These are phyloP conservation scores for Cutaneotrichosporon cyanovorans DNA, from an alignment of 1,284 basidiomycete genomes.

Conservation along the genomic window DNA sequence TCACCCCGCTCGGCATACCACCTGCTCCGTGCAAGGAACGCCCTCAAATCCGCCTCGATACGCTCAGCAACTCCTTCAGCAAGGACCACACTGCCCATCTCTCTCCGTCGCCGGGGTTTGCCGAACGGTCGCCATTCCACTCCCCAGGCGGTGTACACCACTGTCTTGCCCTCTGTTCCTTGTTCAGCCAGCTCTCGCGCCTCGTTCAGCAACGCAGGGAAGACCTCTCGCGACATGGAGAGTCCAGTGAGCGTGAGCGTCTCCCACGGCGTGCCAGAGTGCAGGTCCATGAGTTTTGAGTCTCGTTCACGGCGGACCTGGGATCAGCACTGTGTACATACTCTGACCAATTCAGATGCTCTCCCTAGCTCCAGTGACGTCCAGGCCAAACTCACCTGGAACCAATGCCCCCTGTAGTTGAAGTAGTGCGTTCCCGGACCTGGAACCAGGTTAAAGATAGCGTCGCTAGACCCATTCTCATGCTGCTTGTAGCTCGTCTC, in stretches of 20 bases:
- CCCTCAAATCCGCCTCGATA: constrained; percentile 69
- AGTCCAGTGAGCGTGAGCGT: constrained; percentile 92
- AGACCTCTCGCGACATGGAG: constrained; percentile 71
- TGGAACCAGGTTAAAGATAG: constrained; percentile 85
- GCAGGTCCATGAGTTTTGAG: constrained; percentile 79
- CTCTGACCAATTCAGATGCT: background rate
- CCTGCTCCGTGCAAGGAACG: constrained; percentile 72
- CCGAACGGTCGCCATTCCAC: constrained; percentile 96
- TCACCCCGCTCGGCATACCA: constrained; percentile 96
- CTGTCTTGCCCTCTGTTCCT: constrained; percentile 85
- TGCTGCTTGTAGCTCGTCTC: constrained; percentile 84
- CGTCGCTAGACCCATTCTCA: constrained; percentile 78
- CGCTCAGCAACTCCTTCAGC: constrained; percentile 69
- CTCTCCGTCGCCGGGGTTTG: constrained; percentile 77
- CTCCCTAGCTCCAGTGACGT: no score
- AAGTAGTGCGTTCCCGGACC: constrained; percentile 94
- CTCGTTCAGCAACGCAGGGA: constrained; percentile 73
- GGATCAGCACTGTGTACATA: background rate
- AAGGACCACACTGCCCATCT: constrained; percentile 89
- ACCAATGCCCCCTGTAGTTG: constrained; percentile 80
- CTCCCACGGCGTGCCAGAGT: constrained; percentile 93
- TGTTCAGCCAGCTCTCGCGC: constrained; percentile 80
- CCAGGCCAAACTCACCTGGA: constrained; percentile 55
- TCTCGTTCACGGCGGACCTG: constrained; percentile 90
- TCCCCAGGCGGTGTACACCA: constrained; percentile 94